Base-by-base conservation (phyloP, 2,329 filamentous ascomycete species). In the Pseudofabraea citricarpa region DNA sequence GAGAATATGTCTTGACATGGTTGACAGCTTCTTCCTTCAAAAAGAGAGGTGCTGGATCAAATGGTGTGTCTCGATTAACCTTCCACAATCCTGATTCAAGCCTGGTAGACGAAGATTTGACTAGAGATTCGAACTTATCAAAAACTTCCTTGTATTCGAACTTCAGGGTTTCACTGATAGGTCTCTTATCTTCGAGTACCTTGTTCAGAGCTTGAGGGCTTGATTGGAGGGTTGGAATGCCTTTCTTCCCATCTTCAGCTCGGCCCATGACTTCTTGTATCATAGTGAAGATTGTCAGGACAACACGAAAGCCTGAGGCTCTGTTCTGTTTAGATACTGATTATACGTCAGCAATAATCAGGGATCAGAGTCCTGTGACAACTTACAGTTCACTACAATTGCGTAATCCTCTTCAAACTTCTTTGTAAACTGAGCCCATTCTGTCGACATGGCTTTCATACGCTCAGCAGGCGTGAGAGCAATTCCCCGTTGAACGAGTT, bases 401-500 rank as follows among this genome's bases (percentile, higher is more conserved):
- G 58, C 48, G 44, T 71, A 73, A 33, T 70, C 64, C 2, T 63
- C 57, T 35, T 71, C 66, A 41, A 67, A 69, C 20, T 66, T 52
- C 38, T 59, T 64, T 1, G 65, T 64, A 15, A 71, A 64, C 7
- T 59, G 61, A 41, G 72, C 70, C 70, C 70, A 73, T 8, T 64
- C 61, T 1, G 69, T 69, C 1, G 61, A 66, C 38, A 64, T 63
- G 16, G 69, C 71, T 37, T 65, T 63, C 55, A 73, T 65, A 50
- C 70, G 72, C 49, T 73, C 71, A 0, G 69, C 70, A 7, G 61
- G 56, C 3, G 62, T 68, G 4, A 73, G 60, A 22, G 65, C 64
- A 6, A 72, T 55, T 7, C 70, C 71, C 46, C 67, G 62, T 41
- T 74, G 70, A 0, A 73, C 70, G 12, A 70, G 58, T 6, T 68